phyloP scores from a whole-genome alignment of 352 stramenopile species.

The Phytopythium boreale region DNA sequence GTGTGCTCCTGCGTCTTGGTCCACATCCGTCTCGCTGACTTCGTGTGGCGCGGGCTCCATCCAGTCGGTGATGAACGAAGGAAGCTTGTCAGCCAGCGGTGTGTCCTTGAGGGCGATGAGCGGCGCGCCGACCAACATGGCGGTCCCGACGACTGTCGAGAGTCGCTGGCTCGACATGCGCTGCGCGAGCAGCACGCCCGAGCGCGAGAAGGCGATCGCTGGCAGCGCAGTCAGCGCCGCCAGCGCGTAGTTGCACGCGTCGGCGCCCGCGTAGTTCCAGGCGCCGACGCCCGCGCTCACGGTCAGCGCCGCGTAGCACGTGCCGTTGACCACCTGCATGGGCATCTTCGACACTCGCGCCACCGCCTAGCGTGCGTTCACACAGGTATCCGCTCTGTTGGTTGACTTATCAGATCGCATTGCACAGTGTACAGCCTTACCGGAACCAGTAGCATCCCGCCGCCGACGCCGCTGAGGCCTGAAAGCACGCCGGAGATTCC shows the following conservation, averaged over 20 bases:
- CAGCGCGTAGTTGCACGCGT: constrained; percentile 20
- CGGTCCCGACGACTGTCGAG: constrained; percentile 15
- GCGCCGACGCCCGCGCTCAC: constrained; percentile 19
- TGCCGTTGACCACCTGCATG: constrained; percentile 28
- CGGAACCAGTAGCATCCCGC: constrained; percentile 24
- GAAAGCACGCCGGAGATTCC: constrained; percentile 21
- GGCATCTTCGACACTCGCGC: constrained; percentile 19
- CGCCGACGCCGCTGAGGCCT: constrained; percentile 20
- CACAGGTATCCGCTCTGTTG: background rate
- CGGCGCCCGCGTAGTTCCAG: constrained; percentile 21
- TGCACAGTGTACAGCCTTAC: background rate
- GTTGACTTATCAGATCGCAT: background rate
- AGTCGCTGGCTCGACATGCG: constrained; percentile 19
- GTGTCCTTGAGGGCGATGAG: constrained; percentile 23
- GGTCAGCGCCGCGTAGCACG: constrained; percentile 22
- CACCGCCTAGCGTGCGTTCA: constrained; percentile 9
- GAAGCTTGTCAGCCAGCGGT: constrained; percentile 6
- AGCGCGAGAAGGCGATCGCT: constrained; percentile 18
- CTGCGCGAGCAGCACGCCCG: constrained; percentile 19
- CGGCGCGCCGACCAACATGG: constrained; percentile 25
- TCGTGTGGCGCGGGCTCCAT: constrained; percentile 1
- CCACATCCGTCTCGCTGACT: background rate
- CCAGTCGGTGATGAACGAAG: constrained; percentile 1
- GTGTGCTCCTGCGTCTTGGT: background rate
- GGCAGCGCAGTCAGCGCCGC: constrained; percentile 18